A percentile compares a stretch with the other conserved stretches of the same genome.
Evolutionary conservation across 306 rosid genomes (phyloP).

Genomic region (Pyrus betulifolia): DNA sequence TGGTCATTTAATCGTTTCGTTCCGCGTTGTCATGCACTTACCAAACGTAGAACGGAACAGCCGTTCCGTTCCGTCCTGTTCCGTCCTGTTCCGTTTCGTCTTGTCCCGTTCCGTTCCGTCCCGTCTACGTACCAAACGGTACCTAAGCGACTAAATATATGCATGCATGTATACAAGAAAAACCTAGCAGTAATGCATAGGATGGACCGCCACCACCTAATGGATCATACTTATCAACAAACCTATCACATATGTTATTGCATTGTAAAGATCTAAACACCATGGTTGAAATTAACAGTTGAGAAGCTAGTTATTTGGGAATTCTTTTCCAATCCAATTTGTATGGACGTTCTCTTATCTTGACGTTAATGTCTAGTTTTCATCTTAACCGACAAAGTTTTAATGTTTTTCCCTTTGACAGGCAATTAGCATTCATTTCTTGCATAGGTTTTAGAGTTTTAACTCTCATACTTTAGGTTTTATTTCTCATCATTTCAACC

Average conservation of each 20-base stretch:
- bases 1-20: no score
- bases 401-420: background rate
- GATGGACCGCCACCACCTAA: no score
- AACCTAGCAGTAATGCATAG: background rate
- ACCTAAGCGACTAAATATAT: no score
- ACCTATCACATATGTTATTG: background rate
- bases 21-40: no score
- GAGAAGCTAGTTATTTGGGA: background rate
- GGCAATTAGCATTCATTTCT: background rate
- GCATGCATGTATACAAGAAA: background rate
- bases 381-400: background rate
- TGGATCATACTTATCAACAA: background rate
- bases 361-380: background rate
- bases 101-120: no score
- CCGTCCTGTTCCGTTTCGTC: no score
- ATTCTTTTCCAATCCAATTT: background rate
- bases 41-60: no score
- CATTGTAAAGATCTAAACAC: background rate
- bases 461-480: background rate
- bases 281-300: background rate
- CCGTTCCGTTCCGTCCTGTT: no score
- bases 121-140: no score
- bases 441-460: background rate
- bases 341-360: background rate
- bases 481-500: background rate